phyloP scores from a whole-genome alignment of 2,329 filamentous ascomycete species.

The Trichoderma afroharzianum region DNA sequence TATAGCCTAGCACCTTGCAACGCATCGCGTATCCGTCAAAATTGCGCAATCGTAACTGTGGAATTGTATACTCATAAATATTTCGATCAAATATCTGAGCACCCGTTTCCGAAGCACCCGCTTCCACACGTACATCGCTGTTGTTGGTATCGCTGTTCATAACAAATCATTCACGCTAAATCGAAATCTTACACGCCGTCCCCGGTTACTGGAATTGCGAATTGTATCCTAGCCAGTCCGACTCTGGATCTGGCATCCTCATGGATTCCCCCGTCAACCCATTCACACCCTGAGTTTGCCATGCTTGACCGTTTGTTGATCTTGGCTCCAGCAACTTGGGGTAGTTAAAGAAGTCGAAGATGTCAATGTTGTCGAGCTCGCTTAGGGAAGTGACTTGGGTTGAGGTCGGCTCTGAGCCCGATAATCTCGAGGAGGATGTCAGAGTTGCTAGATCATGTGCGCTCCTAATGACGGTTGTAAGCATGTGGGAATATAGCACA shows the following conservation, averaged over 20 bases:
- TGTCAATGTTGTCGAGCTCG: conserved; percentile 42
- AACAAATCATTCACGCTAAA: not conserved
- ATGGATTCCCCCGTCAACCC: conserved; percentile 23
- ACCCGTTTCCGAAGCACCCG: not conserved
- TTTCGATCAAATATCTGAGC: not conserved
- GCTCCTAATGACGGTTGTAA: conserved; percentile 26
- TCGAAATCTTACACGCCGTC: not conserved
- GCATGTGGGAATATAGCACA: not conserved
- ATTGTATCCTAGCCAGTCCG: conserved; percentile 30
- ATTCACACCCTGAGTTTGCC: conserved; percentile 25
- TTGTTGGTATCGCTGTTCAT: conserved; percentile 12
- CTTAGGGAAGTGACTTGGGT: conserved; percentile 37
- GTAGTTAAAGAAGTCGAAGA: conserved; percentile 46
- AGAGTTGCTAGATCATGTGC: conserved; percentile 38
- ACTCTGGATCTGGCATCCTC: conserved; percentile 31
- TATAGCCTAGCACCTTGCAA: not conserved
- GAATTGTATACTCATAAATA: not conserved
- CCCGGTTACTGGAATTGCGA: conserved; percentile 4
- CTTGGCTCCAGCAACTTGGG: conserved; percentile 31
- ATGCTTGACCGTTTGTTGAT: conserved; percentile 23
- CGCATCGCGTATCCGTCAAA: not conserved
- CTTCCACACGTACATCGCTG: not conserved
- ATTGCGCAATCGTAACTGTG: not conserved
- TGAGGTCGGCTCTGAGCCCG: conserved; percentile 37
- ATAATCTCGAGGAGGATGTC: conserved; percentile 35